Conservation (phyloP, 2,329 filamentous ascomycete species). For the Aspergillus glaucus region DNA sequence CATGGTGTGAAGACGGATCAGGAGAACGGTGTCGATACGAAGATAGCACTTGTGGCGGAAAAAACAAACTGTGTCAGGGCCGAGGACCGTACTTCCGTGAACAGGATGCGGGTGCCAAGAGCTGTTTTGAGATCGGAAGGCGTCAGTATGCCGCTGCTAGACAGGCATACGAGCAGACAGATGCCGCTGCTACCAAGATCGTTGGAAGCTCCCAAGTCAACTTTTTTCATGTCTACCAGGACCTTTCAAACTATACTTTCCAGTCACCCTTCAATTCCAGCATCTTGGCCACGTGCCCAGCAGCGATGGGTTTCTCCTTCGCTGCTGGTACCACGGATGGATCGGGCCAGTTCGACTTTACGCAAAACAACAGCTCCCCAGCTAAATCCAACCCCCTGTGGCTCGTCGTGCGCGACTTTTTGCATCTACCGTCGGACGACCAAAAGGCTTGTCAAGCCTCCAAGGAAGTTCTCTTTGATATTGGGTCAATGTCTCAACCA, state of each 20-base stretch:
- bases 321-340: conserved; percentile 89
- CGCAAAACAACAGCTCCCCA: conserved; percentile 75
- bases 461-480: conserved; percentile 82
- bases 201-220: conserved; percentile 61
- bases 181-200: conserved; percentile 32
- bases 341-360: conserved; percentile 87
- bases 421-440: conserved; percentile 63
- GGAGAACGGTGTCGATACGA: conserved; percentile 50
- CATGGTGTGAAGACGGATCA: conserved; percentile 82
- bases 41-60: conserved; percentile 69
- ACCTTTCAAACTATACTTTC: conserved; percentile 73
- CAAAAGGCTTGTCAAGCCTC: conserved; percentile 71
- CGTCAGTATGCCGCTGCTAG: conserved; percentile 41
- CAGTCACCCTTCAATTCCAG: conserved; percentile 59
- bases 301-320: conserved; percentile 85
- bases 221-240: conserved; percentile 77
- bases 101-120: conserved; percentile 42
- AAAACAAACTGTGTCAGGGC: conserved; percentile 39
- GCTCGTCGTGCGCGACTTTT: conserved; percentile 64
- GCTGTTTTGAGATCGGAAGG: conserved; percentile 45
- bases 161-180: conserved; percentile 52
- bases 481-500: conserved; percentile 69
- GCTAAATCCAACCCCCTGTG: conserved; percentile 68
- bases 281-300: conserved; percentile 67
- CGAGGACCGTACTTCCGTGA: conserved; percentile 41